Conservation (phyloP, 2,329 filamentous ascomycete genomes). For the Trichoderma koningii region DNA sequence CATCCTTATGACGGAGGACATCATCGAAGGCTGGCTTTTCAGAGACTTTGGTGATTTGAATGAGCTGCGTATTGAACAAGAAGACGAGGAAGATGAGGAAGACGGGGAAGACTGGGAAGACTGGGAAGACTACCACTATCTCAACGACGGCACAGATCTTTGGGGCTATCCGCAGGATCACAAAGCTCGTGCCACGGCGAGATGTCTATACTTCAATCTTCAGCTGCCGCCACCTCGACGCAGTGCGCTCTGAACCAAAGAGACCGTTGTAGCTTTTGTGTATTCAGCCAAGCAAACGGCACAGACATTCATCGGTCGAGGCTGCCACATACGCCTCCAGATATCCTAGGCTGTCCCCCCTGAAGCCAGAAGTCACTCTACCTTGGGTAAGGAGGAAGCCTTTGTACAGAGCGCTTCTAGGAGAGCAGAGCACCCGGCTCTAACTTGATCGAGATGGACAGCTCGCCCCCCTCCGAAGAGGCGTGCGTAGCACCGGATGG, state of each 20-base stretch:
- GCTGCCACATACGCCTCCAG: background rate
- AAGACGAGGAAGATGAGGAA: background rate
- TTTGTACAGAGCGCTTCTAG: background rate
- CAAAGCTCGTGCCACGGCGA: background rate
- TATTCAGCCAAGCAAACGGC: background rate
- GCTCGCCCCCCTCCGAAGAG: background rate
- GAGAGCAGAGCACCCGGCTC: constrained; percentile 1
- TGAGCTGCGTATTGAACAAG: background rate
- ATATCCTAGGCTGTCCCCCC: background rate
- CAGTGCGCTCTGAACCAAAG: background rate
- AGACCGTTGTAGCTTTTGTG: background rate
- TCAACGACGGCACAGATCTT: too few relatives aligned
- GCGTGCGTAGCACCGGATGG: background rate
- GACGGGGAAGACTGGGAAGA: background rate
- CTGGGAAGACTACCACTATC: background rate
- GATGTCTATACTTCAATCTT: background rate
- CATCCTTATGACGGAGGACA: background rate
- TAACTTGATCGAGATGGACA: constrained; percentile 7
- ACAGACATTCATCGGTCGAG: background rate
- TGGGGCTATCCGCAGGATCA: background rate
- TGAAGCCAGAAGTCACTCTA: background rate
- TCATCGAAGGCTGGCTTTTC: background rate
- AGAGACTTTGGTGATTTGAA: too few relatives aligned
- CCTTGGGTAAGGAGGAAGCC: background rate
- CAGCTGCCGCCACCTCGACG: background rate